Evolutionary conservation across 129 eudicot species (phyloP), one percentile per base, ranked within the genome.

Genomic region (Cynara cardunculus): DNA sequence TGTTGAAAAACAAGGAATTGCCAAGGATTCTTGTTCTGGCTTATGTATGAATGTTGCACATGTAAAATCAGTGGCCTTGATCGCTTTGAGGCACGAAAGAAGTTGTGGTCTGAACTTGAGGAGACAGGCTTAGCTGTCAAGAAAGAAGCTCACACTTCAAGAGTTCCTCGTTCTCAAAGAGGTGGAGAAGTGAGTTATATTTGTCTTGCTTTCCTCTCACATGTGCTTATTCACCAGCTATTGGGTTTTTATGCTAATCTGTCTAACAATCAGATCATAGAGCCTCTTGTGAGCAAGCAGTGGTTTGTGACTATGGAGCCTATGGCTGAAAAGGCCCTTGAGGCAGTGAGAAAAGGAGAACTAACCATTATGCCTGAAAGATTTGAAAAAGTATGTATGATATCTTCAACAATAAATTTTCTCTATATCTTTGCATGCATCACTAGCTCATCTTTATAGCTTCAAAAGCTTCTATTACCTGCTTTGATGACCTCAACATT

Each of bases 221-320:
- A 34, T 28, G 22, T 74, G 11, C 25, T 14, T 53, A 11, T 59
- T 61, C 53, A 16, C 41, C n/a, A 66, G 28, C 30, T 56, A 35
- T 59, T 73, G 59, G 30, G 24, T 53, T 67, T 56, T 71, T 61
- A 41, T 77, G 67, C 77, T 53, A 26, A 56, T 78, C 25, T 65
- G 27, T 84, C 65, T 1, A 25, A 65, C 76, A 62, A 78, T 72
- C 84, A 94, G 98, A 94, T 94, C 81, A 94, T 94, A 75, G 98
- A 94, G 86, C 99, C 99, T 73, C 72, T 95, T 21, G 94, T 92
- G 69, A 95, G 97, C 87, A 92, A 92, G 84, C 99, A 95, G 75
- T 95, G 99, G 99, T 95, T 92, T 85, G 90, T 95, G 53, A 92
- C 97, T 34, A 92, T 92, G 97, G 99, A 95, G 79, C 93, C 99